Evolutionary conservation across 129 eudicot genomes (phyloP), one percentile per base, ranked within the genome.

Genomic region (Tanacetum coccineum): DNA sequence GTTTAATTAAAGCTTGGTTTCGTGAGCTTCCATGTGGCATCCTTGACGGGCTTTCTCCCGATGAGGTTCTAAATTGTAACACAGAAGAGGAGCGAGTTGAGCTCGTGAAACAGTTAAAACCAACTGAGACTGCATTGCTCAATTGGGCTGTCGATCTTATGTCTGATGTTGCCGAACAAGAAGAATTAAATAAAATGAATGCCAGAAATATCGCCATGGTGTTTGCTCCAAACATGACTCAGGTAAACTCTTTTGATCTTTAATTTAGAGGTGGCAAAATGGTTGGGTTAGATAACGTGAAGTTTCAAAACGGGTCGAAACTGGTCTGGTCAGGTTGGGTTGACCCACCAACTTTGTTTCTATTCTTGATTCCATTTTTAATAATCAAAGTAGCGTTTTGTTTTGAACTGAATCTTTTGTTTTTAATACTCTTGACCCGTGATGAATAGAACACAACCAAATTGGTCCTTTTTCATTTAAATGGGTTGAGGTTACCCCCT

Each of bases 141-240:
- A 84, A 82, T 73, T 89, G 96, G 96, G 96, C 95, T 15, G 69
- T 90, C 42, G 85, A 90, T 74, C 95, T 90, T 42, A 90, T 90
- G 97, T 84, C 97, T 58, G 97, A 90, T 73, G 91, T 90, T 9
- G 97, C 88, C 2, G 91, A 90, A 71, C 91, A 86, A 13, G 91
- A 84, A 72, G 95, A 84, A 9, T 78, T 72, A 6, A 90, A 90
- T 82, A 90, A 90, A 80, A 87, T 90, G 97, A 90, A 87, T 62
- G 91, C 97, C 0, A 84, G 95, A 74, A 86, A 90, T 64, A 84
- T 90, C 12, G 97, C 95, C 61, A 83, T 90, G 97, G 97, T 90
- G 17, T 87, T 87, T 59, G 88, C 97, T 17, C 97, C 97, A 11
- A 87, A 86, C 32, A 89, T 89, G 96, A 89, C 95, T 74, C 90